Conservation (phyloP, 1,284 basidiomycete species). For the Ganoderma boninense region DNA sequence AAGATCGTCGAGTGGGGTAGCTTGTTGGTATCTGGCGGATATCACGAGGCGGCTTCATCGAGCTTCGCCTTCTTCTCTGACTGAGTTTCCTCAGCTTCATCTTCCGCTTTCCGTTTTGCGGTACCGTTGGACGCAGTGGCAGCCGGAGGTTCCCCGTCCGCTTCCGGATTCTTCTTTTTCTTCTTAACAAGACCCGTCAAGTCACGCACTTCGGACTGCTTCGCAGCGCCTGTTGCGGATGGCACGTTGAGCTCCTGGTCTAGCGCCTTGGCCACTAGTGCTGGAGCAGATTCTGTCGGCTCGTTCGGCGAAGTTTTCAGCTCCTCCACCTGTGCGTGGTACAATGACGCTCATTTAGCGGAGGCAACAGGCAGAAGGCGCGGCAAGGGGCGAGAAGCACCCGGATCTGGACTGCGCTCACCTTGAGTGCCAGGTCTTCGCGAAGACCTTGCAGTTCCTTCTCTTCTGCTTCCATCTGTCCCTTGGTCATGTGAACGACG, state of each 20-base stretch:
- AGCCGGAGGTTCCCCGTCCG: constrained; percentile 32
- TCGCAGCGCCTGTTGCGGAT: constrained; percentile 31
- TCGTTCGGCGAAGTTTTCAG: constrained; percentile 81
- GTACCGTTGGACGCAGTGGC: constrained; percentile 40
- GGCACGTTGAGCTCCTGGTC: constrained; percentile 70
- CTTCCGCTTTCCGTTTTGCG: constrained; percentile 77
- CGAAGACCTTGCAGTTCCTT: constrained; percentile 81
- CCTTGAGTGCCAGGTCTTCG: constrained; percentile 86
- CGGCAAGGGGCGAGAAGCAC: not conserved
- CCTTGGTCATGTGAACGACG: constrained; percentile 66
- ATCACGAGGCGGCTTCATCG: constrained; percentile 44
- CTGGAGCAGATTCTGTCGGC: constrained; percentile 63
- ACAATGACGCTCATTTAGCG: constrained; percentile 5
- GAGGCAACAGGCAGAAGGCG: not conserved
- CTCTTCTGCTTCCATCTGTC: constrained; percentile 77
- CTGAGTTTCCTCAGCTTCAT: constrained; percentile 52
- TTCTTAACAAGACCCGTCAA: constrained; percentile 85
- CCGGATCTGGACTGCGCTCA: constrained; percentile 38
- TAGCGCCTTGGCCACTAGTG: constrained; percentile 70
- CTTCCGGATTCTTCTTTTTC: constrained; percentile 74
- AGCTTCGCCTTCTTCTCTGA: constrained; percentile 75
- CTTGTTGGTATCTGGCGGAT: constrained; percentile 8
- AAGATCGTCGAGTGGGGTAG: not conserved
- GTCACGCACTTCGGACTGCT: constrained; percentile 69
- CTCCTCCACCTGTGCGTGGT: constrained; percentile 75